Conservation (phyloP, 1,284 basidiomycete genomes). For the Moesziomyces sp. region DNA sequence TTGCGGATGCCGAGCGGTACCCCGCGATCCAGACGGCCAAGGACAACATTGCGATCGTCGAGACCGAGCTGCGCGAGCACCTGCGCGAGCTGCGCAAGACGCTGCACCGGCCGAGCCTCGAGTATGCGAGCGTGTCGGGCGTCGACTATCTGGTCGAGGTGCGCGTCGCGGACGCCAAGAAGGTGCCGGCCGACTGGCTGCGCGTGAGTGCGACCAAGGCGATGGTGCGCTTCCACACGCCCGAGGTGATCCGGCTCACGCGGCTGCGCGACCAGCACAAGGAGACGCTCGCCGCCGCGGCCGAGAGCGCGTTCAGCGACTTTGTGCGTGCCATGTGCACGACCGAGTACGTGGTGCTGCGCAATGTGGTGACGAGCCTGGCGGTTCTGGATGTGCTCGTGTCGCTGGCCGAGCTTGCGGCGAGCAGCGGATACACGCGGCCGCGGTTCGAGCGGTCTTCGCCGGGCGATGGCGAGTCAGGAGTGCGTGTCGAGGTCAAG, state of each 20-base stretch:
- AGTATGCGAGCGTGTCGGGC: constrained; percentile 76
- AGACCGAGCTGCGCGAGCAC: constrained; percentile 80
- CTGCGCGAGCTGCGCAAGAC: constrained; percentile 77
- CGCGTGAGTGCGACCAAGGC: constrained; percentile 81
- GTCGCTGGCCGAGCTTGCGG: constrained; percentile 47
- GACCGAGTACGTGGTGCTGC: constrained; percentile 45
- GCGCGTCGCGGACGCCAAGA: constrained; percentile 77
- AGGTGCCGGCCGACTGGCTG: constrained; percentile 83
- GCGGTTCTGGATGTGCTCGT: constrained; percentile 55
- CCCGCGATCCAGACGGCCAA: constrained; percentile 75
- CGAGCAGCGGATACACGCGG: constrained; percentile 42
- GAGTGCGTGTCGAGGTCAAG: constrained; percentile 30
- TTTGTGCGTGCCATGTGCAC: constrained; percentile 49
- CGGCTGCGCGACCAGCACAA: constrained; percentile 80
- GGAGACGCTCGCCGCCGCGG: constrained; percentile 77
- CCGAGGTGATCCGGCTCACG: constrained; percentile 76
- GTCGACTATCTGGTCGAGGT: constrained; percentile 70
- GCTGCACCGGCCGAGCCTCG: constrained; percentile 79
- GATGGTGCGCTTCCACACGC: constrained; percentile 83
- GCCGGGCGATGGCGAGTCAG: not conserved
- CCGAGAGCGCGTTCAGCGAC: constrained; percentile 38
- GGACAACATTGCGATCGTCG: constrained; percentile 74
- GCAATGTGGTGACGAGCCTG: constrained; percentile 50
- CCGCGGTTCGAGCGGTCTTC: constrained; percentile 20
- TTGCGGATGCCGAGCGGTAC: constrained; percentile 78